Conservation (phyloP, 2,329 filamentous ascomycete species). For the Scedosporium boydii region DNA sequence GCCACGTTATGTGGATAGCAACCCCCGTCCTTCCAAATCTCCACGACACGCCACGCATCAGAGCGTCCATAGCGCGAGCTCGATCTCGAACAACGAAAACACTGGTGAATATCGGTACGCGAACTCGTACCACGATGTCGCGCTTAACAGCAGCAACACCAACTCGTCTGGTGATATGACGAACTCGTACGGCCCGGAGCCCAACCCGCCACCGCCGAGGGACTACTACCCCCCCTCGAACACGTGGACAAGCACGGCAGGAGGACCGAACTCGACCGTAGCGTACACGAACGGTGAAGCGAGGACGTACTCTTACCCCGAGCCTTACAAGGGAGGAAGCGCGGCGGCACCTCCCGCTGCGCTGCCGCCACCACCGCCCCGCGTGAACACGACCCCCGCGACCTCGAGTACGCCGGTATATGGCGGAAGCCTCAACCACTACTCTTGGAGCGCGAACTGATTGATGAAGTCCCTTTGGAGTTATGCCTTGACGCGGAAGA, state of each 20-base stretch:
- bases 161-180: conserved; percentile 18
- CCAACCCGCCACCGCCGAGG: conserved; percentile 20
- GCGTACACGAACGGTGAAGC: conserved; percentile 36
- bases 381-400: conserved; percentile 6
- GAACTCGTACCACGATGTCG: conserved; percentile 29
- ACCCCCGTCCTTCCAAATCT: conserved; percentile 45
- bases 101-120: conserved; percentile 49
- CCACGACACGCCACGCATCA: conserved; percentile 44
- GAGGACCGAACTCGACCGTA: conserved; percentile 23
- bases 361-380: conserved; percentile 27
- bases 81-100: conserved; percentile 37
- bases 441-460: conserved; percentile 44
- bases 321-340: conserved; percentile 35
- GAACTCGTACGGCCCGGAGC: conserved; percentile 14
- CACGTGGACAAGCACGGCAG: conserved; percentile 40
- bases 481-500: neutral
- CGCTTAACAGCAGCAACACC: conserved; percentile 16
- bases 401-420: conserved; percentile 20
- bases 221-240: conserved; percentile 45
- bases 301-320: conserved; percentile 39
- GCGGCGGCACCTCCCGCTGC: conserved; percentile 11
- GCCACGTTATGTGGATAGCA: conserved; percentile 47
- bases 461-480: conserved; percentile 1
- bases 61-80: conserved; percentile 40
- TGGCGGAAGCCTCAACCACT: conserved; percentile 37